phyloP scores from a whole-genome alignment of 768 basidiomycete species.

The Pulveroboletus ravenelii region DNA sequence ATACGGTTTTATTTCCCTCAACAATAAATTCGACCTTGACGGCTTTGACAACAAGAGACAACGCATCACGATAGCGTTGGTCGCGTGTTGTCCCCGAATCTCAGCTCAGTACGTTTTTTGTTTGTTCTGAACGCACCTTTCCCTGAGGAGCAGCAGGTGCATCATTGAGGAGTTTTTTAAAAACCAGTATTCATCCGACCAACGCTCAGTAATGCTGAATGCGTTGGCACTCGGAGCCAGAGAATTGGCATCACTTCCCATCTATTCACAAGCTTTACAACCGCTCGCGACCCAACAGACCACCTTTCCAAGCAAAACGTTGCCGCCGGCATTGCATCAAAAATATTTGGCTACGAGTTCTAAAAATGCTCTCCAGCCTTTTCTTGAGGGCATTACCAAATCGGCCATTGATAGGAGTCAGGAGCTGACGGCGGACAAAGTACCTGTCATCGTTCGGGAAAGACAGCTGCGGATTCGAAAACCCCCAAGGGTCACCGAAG shows the following conservation, averaged over 20 bases:
- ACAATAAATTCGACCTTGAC: conserved; percentile 82
- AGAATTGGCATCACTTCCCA: conserved; percentile 60
- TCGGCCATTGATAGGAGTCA: conserved; percentile 59
- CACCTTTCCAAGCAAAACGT: conserved; percentile 75
- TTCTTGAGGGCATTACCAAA: conserved; percentile 61
- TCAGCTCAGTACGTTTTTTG: conserved; percentile 68
- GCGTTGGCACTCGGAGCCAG: conserved; percentile 82
- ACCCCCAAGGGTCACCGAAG: conserved; percentile 43
- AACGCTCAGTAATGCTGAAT: conserved; percentile 81
- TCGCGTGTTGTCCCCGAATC: conserved; percentile 71
- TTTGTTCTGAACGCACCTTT: not conserved
- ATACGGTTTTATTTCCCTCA: conserved; percentile 65
- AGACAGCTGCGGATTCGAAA: conserved; percentile 64
- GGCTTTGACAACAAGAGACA: conserved; percentile 75
- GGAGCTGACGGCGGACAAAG: conserved; percentile 47
- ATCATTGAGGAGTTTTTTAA: conserved; percentile 93
- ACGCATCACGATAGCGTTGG: conserved; percentile 70
- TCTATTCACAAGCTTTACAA: conserved; percentile 24
- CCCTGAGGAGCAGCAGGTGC: conserved; percentile 41
- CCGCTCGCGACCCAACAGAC: conserved; percentile 33
- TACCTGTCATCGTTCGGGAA: conserved; percentile 65
- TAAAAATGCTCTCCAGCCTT: conserved; percentile 41
- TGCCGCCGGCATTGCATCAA: conserved; percentile 68
- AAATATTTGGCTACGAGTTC: conserved; percentile 52
- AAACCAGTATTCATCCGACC: conserved; percentile 84